phyloP scores from a whole-genome alignment of 306 rosid species.

The Cyclanthera cordifolia region DNA sequence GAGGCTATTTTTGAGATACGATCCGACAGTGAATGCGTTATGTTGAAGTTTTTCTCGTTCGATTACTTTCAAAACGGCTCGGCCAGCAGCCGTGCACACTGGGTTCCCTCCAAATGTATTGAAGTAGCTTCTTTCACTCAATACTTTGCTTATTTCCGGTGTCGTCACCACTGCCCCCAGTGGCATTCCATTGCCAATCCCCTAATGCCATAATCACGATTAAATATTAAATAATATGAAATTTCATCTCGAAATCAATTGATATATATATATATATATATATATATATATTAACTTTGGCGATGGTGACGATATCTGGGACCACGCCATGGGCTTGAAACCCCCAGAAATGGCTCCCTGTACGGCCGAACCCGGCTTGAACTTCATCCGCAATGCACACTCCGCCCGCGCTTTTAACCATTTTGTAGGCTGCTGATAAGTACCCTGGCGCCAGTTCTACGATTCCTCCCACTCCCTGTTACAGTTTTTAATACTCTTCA shows the following conservation, averaged over 20 bases:
- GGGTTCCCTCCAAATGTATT: constrained; percentile 96
- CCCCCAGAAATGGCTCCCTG: constrained; percentile 97
- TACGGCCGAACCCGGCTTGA: constrained; percentile 74
- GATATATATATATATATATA: too few relatives aligned
- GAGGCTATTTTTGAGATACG: constrained; percentile 59
- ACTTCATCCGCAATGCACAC: constrained; percentile 90
- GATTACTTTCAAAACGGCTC: constrained; percentile 71
- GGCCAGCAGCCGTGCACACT: constrained; percentile 79
- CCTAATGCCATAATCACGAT: too few relatives aligned
- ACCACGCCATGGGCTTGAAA: constrained; percentile 75
- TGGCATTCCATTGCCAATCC: constrained; percentile 90
- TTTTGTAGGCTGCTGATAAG: constrained; percentile 49
- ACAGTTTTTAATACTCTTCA: background rate
- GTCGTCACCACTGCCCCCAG: constrained; percentile 94
- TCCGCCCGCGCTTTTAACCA: constrained; percentile 72
- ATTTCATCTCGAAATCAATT: too few relatives aligned
- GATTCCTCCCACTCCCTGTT: constrained; percentile 89
- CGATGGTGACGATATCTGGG: constrained; percentile 91
- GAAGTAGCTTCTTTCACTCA: constrained; percentile 59
- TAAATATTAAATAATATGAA: too few relatives aligned
- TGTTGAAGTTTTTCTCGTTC: constrained; percentile 76
- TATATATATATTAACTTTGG: constrained; percentile 44
- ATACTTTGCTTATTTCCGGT: constrained; percentile 59
- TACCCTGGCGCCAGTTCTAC: constrained; percentile 86
- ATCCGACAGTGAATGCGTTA: constrained; percentile 62